Evolutionary conservation across 176 grass and related monocot genomes (phyloP).

Genomic region (Rhipidocladum racemiflorum): DNA sequence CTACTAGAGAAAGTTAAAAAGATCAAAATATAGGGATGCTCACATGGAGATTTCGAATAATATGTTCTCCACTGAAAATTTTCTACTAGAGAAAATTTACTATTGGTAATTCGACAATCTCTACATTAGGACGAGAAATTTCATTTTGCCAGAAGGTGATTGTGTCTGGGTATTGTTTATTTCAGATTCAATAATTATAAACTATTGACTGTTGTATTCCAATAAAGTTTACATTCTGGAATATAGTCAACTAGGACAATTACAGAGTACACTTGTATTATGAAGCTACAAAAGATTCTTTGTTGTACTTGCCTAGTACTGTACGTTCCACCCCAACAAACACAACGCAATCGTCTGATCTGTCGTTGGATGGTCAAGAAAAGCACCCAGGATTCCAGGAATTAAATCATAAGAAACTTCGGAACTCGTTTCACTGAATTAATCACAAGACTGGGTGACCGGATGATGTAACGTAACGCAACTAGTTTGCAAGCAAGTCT

Average conservation of each 20-base stretch:
- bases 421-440: not conserved
- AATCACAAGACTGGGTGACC: not conserved
- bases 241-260: not conserved
- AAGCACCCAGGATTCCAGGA: no score
- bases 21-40: not conserved
- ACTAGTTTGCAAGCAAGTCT: not conserved
- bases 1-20: not conserved
- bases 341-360: not conserved
- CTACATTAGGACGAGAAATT: not conserved
- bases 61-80: slow-evolving; percentile 1
- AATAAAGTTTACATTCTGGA: not conserved
- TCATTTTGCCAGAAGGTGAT: slow-evolving; percentile 5
- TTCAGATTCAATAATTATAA: not conserved
- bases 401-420: not conserved
- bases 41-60: not conserved
- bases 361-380: not conserved
- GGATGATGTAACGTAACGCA: not conserved
- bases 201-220: not conserved
- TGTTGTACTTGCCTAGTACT: slow-evolving; percentile 10
- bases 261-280: not conserved
- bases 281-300: not conserved
- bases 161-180: not conserved
- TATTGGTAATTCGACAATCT: slow-evolving; percentile 6
- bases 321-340: not conserved
- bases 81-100: no score